Evolutionary conservation across 441 rosid genomes (phyloP), one percentile per base, ranked within the genome.

Genomic region (Metrosideros polymorpha): DNA sequence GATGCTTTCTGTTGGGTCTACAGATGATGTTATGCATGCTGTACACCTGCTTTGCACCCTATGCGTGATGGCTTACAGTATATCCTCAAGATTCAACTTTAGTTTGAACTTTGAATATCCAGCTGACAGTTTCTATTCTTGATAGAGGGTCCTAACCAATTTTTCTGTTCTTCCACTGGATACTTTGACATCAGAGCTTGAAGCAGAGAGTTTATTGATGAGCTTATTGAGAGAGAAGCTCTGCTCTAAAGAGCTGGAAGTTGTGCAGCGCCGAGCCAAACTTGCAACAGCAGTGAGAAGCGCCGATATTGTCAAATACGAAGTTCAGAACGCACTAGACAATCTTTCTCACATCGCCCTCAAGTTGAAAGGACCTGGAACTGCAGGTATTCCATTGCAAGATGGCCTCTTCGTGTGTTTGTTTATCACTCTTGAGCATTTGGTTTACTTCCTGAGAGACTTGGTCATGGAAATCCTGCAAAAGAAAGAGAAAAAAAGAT

Each of bases 171-270:
- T 84, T 66, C 85, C 84, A 47, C 85, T 96, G 98, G 98, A 93
- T 85, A 86, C 86, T 71, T 82, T 94, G 85, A 91, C 88, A 89
- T 90, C 92, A 18, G 95, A 94, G 87, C 94, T 95, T 54, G 94
- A 91, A 92, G 93, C 95, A 35, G 98, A 95, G 91, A 92, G 92
- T 63, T 85, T 98, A 86, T 86, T 98, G 29, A 95, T 96, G 15
- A 92, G 91, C 88, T 88, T 96, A 88, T 87, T 98, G 83, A 93
- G 93, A 86, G 99, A 96, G 93, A 98, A 96, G 90, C 91, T 96
- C 66, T 93, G 92, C 86, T 92, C 96, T n/a, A 95, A 92, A 91
- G 99, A 95, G 92, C 85, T 91, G 89, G 96, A 93, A 92, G 93
- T 91, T 43, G 96, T 95, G 90, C 98, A 93, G 91, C 59, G 93